Conservation (phyloP, 768 basidiomycete genomes). For the Termitomyces sp. region DNA sequence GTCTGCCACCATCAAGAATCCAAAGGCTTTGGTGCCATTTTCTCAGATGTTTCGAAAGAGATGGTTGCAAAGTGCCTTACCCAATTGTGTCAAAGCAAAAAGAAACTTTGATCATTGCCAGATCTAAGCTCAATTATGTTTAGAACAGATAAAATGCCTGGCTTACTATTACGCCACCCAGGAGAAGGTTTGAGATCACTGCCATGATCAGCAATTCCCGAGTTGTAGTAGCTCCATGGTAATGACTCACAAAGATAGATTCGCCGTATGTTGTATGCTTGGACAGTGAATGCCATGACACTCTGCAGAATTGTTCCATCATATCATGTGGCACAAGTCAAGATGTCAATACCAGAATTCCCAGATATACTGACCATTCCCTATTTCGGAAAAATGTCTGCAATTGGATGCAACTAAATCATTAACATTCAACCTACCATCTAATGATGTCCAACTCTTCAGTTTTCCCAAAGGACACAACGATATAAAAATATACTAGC, state of each 20-base stretch:
- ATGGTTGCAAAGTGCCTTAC: neutral
- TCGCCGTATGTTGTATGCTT: neutral
- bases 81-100: neutral
- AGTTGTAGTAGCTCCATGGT: neutral
- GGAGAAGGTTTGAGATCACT: neutral
- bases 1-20: too few relatives aligned
- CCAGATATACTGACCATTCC: neutral
- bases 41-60: too few relatives aligned
- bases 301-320: neutral
- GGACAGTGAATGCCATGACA: conserved; percentile 1
- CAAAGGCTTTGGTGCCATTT: too few relatives aligned
- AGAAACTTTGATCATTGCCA: neutral
- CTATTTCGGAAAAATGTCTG: neutral
- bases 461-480: neutral
- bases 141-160: neutral
- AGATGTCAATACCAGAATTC: neutral
- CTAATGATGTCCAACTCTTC: neutral
- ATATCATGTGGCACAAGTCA: neutral
- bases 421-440: too few relatives aligned
- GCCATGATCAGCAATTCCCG: neutral
- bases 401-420: too few relatives aligned
- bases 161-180: neutral
- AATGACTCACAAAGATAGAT: neutral
- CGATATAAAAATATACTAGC: neutral
- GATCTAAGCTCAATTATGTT: neutral